A percentile compares a stretch with the other conserved stretches of the same genome.
These are phyloP conservation scores for Trichomonascaceae sp. DNA, from an alignment of 1,139 yeast genomes.

Conservation along the genomic window DNA sequence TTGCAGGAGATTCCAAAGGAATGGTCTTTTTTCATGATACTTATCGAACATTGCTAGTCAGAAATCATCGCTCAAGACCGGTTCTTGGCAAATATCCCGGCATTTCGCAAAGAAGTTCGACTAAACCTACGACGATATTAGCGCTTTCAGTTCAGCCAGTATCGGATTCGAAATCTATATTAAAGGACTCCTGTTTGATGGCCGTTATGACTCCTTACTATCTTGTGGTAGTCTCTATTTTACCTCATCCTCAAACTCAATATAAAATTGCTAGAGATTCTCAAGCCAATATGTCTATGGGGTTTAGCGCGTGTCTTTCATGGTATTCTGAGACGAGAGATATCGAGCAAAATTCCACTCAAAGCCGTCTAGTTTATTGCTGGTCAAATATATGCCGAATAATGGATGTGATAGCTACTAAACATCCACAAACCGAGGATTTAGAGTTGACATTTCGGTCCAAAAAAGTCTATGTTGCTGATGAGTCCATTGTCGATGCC, in stretches of 20 bases:
- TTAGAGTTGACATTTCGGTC: slow-evolving; percentile 38
- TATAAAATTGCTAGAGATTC: slow-evolving; percentile 47
- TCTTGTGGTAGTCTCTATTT: slow-evolving; percentile 50
- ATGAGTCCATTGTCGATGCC: slow-evolving; percentile 45
- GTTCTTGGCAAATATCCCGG: slow-evolving; percentile 46
- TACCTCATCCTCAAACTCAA: slow-evolving; percentile 50
- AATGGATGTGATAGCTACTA: slow-evolving; percentile 46
- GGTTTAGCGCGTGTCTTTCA: slow-evolving; percentile 44
- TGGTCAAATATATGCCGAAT: slow-evolving; percentile 58
- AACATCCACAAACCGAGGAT: slow-evolving; percentile 33
- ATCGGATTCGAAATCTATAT: slow-evolving; percentile 38
- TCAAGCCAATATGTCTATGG: slow-evolving; percentile 30
- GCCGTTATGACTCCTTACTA: slow-evolving; percentile 54
- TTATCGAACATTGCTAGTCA: slow-evolving; percentile 47
- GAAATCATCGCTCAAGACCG: slow-evolving; percentile 44
- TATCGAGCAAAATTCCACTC: slow-evolving; percentile 10
- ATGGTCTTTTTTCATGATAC: slow-evolving; percentile 56
- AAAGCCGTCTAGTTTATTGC: slow-evolving; percentile 56
- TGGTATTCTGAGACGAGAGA: slow-evolving; percentile 50
- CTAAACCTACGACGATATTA: slow-evolving; percentile 33
- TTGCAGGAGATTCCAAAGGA: slow-evolving; percentile 58
- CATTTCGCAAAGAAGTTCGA: slow-evolving; percentile 9
- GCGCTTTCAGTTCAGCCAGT: slow-evolving; percentile 47
- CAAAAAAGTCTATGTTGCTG: slow-evolving; percentile 42
- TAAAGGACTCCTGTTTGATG: slow-evolving; percentile 51